Evolutionary conservation across 129 eudicot species (phyloP).

Genomic region (carrot (Daucus carota)): DNA sequence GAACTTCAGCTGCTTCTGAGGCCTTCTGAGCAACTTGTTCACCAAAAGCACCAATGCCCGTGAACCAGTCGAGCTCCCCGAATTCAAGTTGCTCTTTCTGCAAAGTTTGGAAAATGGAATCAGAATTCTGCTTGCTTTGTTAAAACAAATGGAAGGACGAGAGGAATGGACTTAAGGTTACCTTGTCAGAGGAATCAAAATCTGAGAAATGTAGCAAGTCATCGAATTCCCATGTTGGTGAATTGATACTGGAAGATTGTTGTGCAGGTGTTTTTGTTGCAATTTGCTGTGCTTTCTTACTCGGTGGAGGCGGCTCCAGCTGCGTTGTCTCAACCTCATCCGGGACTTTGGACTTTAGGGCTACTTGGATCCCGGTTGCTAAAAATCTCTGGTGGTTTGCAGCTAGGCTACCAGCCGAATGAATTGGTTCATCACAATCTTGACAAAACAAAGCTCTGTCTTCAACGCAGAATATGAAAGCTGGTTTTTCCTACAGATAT

Average conservation of each 20-base stretch:
- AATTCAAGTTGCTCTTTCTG: conserved; percentile 80
- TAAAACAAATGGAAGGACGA: background rate
- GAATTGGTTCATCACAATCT: conserved; percentile 84
- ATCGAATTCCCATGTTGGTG: conserved; percentile 80
- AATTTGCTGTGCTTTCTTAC: conserved; percentile 31
- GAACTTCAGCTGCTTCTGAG: conserved; percentile 70
- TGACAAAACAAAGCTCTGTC: conserved; percentile 94
- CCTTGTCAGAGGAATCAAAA: conserved; percentile 66
- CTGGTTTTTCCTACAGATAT: conserved; percentile 52
- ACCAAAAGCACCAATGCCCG: conserved; percentile 56
- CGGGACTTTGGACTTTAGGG: conserved; percentile 39
- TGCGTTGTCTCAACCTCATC: conserved; percentile 32
- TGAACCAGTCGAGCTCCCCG: conserved; percentile 72
- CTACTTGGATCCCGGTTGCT: conserved; percentile 90
- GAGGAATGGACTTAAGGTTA: conserved; percentile 1
- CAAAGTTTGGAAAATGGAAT: conserved; percentile 5
- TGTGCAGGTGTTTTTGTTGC: conserved; percentile 35
- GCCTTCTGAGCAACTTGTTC: conserved; percentile 39
- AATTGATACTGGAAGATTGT: conserved; percentile 31
- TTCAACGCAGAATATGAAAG: conserved; percentile 85
- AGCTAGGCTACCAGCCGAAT: conserved; percentile 67
- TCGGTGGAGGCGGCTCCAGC: conserved; percentile 39
- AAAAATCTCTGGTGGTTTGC: conserved; percentile 84
- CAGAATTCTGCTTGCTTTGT: background rate
- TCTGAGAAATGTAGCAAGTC: conserved; percentile 72